A percentile compares a stretch with the other conserved stretches of the same genome.
phyloP scores from a whole-genome alignment of 768 basidiomycete genomes.

The Suillus bovinus region DNA sequence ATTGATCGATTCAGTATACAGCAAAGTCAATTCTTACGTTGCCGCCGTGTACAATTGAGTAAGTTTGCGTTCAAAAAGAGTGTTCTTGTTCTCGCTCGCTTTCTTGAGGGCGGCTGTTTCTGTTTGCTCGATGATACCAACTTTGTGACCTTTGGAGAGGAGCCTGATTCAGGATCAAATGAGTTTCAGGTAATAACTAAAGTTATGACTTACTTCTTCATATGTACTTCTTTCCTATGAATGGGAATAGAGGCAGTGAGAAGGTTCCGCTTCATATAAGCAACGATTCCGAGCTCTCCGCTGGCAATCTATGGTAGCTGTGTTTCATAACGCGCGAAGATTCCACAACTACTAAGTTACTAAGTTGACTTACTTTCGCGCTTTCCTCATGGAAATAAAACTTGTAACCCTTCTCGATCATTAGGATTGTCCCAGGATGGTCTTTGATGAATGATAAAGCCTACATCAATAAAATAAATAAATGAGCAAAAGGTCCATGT shows the following conservation, averaged over 20 bases:
- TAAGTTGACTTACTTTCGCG: constrained; percentile 54
- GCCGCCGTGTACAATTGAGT: constrained; percentile 83
- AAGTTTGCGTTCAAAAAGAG: constrained; percentile 71
- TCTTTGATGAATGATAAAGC: constrained; percentile 58
- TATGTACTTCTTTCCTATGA: constrained; percentile 65
- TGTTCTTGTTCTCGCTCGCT: constrained; percentile 70
- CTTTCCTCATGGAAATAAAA: constrained; percentile 84
- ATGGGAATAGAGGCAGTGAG: constrained; percentile 73
- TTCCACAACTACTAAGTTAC: not conserved
- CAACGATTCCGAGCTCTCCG: constrained; percentile 76
- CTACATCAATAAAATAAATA: constrained; percentile 13
- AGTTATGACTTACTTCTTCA: constrained; percentile 62
- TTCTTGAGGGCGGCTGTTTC: constrained; percentile 93
- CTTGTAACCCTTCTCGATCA: constrained; percentile 86
- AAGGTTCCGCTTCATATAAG: constrained; percentile 72
- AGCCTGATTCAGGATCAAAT: constrained; percentile 42
- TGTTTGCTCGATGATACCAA: constrained; percentile 79
- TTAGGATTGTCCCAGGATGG: constrained; percentile 64
- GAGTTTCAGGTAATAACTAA: not conserved
- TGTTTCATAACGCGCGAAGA: constrained; percentile 11
- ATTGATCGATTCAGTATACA: constrained; percentile 8
- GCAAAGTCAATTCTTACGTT: constrained; percentile 54
- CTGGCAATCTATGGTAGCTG: constrained; percentile 56
- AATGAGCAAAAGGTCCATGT: not conserved
- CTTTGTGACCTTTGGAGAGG: constrained; percentile 76